A percentile compares a stretch with the other conserved stretches of the same genome.
Conservation (phyloP, 768 basidiomycete species). For the Tylopilus cervinicoccineus region DNA sequence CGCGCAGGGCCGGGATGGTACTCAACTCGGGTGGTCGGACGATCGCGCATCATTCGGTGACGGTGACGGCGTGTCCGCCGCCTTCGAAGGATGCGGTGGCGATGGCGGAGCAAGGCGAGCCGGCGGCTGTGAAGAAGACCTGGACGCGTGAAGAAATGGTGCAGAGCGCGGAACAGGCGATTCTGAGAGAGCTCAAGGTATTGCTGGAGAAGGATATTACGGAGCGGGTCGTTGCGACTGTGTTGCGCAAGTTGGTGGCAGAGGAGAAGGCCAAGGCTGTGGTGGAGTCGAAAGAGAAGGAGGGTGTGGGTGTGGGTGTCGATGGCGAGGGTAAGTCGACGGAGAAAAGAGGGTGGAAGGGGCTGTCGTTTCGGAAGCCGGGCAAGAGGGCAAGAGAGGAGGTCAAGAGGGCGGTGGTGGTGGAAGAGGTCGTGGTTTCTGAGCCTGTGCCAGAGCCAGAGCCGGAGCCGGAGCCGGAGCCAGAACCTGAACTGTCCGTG, state of each 20-base stretch:
- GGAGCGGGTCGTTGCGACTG: conserved; percentile 54
- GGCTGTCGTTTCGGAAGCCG: conserved; percentile 42
- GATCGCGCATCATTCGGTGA: conserved; percentile 58
- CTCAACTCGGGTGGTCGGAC: conserved; percentile 49
- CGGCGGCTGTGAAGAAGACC: conserved; percentile 34
- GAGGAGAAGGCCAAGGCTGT: conserved; percentile 45
- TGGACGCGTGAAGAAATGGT: conserved; percentile 55
- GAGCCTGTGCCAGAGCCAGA: conserved; percentile 30
- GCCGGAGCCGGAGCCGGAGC: conserved; percentile 31
- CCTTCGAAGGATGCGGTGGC: conserved; percentile 33
- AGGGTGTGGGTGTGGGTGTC: conserved; percentile 20
- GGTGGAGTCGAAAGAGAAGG: conserved; percentile 23
- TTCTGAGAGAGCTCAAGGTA: conserved; percentile 52
- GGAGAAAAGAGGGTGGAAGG: conserved; percentile 42
- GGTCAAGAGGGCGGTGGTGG: conserved; percentile 17
- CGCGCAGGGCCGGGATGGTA: conserved; percentile 64
- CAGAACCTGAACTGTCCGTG: conserved; percentile 31
- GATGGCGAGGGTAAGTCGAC: conserved; percentile 46
- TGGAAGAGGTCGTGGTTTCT: conserved; percentile 26
- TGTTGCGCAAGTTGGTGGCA: conserved; percentile 48
- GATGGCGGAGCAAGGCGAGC: conserved; percentile 28
- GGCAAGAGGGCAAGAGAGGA: conserved; percentile 39
- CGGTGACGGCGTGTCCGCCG: conserved; percentile 42
- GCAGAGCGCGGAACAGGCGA: conserved; percentile 49
- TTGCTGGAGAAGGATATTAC: conserved; percentile 62